Conservation (phyloP, 202 grass and related monocot species). For the Alloteropsis angusta region DNA sequence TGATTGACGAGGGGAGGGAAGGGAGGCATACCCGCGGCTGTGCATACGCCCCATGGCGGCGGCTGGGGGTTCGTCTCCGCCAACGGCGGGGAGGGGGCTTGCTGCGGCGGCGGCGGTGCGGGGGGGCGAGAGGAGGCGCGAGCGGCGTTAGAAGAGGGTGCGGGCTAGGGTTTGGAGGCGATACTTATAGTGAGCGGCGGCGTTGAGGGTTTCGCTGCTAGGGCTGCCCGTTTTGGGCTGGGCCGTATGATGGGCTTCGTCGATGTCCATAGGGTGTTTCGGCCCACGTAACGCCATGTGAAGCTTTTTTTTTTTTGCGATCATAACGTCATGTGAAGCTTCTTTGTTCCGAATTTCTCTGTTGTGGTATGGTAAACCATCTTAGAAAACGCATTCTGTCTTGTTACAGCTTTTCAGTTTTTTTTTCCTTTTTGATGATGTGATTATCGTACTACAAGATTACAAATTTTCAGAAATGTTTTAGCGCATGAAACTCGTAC, state of each 20-base stretch:
- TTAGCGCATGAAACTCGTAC: neutral
- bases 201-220: slow-evolving; percentile 3
- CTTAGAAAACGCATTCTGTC: neutral
- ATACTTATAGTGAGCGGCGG: slow-evolving; percentile 15
- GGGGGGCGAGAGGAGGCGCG: neutral
- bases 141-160: slow-evolving; percentile 1
- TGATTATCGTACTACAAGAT: too few species aligned
- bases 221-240: slow-evolving; percentile 9
- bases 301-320: neutral
- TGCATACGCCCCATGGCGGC: slow-evolving; percentile 89
- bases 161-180: slow-evolving; percentile 33
- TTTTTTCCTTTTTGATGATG: neutral
- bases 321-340: neutral
- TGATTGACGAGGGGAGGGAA: neutral
- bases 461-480: neutral
- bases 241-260: neutral
- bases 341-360: neutral
- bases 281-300: neutral
- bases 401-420: neutral
- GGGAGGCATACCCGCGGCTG: slow-evolving; percentile 47
- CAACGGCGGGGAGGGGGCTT: slow-evolving; percentile 1
- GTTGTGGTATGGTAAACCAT: neutral
- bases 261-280: neutral
- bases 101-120: neutral
- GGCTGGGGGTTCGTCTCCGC: neutral